Percentiles rank a stretch among this genome's conserved stretches.
Conservation (phyloP, 1,139 yeast species). For the Wickerhamomyces sp. region DNA sequence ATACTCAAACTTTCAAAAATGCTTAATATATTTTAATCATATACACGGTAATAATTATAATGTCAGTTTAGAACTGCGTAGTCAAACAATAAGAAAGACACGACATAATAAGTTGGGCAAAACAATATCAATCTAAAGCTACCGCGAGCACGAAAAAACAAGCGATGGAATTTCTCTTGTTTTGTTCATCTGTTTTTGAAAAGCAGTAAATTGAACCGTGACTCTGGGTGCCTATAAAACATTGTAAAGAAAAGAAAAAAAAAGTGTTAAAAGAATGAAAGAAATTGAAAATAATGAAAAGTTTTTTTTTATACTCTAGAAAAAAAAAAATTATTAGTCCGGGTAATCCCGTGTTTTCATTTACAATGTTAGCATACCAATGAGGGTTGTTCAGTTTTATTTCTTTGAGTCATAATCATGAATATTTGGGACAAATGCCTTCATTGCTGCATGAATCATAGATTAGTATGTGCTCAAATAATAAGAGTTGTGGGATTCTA, state of each 20-base stretch:
- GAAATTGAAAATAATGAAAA: slow-evolving; percentile 5
- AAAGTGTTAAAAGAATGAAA: slow-evolving; percentile 6
- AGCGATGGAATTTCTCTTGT: slow-evolving; percentile 24
- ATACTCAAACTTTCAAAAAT: no score
- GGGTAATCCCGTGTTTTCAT: slow-evolving; percentile 1
- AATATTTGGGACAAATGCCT: slow-evolving; percentile 48
- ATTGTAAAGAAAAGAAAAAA: slow-evolving; percentile 48
- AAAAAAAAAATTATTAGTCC: not conserved
- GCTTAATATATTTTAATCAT: no score
- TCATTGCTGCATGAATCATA: slow-evolving; percentile 31
- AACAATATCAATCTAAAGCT: slow-evolving; percentile 65
- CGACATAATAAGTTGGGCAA: slow-evolving; percentile 59
- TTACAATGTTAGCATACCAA: no score
- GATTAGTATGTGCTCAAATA: slow-evolving; percentile 14
- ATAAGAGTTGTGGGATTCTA: not conserved
- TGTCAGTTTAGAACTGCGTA: slow-evolving; percentile 76
- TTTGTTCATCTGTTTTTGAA: slow-evolving; percentile 31
- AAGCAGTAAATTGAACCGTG: slow-evolving; percentile 45
- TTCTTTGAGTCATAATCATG: slow-evolving; percentile 50
- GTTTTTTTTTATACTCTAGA: slow-evolving; percentile 5
- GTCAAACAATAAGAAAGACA: slow-evolving; percentile 44
- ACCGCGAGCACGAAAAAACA: slow-evolving; percentile 82
- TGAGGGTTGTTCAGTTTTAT: slow-evolving; percentile 4
- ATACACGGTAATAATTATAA: slow-evolving; percentile 11
- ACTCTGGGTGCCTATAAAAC: slow-evolving; percentile 96